A percentile compares a stretch with the other conserved stretches of the same genome.
phyloP scores from a whole-genome alignment of 192 early-diverging fungal genomes.

The Coemansia sp. region DNA sequence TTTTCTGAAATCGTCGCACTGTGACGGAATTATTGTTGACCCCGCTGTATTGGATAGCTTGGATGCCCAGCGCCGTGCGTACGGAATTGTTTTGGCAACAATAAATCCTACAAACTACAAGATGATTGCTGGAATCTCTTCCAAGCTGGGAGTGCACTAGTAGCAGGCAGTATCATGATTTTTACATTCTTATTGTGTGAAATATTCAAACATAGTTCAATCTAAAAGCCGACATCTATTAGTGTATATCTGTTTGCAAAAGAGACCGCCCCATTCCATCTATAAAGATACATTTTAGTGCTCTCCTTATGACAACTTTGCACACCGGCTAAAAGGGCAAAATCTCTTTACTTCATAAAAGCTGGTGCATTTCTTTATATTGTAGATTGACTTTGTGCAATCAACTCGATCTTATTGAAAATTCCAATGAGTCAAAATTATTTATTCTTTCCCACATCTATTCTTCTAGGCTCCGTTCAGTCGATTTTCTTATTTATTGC shows the following conservation, averaged over 20 bases:
- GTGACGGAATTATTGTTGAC: conserved; percentile 95
- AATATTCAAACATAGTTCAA: too few species aligned
- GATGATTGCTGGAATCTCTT: background rate
- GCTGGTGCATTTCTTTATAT: background rate
- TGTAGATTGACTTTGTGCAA: background rate
- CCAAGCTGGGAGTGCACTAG: background rate
- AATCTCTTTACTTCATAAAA: background rate
- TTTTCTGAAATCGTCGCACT: conserved; percentile 95
- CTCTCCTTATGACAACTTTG: too few species aligned
- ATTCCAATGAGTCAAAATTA: too few species aligned
- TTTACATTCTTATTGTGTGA: too few species aligned
- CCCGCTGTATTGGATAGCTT: conserved; percentile 86
- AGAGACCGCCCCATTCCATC: too few species aligned
- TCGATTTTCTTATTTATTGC: background rate
- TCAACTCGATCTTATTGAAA: too few species aligned
- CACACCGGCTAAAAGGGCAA: too few species aligned
- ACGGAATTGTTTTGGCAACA: conserved; percentile 86
- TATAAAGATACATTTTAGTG: too few species aligned
- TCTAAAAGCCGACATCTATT: too few species aligned
- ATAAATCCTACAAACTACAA: conserved; percentile 78
- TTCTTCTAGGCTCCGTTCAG: too few species aligned
- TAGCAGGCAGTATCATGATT: background rate
- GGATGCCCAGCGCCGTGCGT: conserved; percentile 87
- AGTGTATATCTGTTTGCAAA: too few species aligned
- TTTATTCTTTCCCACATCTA: too few species aligned